Evolutionary conservation across 371 early-diverging fungal genomes (phyloP).

Genomic region (Furculomyces boomerangus): DNA sequence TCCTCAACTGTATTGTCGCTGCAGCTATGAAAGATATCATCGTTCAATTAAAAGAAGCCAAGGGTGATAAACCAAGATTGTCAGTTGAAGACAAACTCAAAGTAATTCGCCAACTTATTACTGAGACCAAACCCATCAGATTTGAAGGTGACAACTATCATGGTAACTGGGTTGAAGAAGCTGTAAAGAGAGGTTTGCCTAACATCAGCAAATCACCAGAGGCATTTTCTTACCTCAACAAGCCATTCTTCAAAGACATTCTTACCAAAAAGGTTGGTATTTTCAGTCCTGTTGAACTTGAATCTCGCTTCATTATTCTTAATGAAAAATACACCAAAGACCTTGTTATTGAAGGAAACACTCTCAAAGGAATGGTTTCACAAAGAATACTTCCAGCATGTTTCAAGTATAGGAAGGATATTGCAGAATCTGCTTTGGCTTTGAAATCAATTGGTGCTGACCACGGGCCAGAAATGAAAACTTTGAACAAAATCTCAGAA

Average conservation of each 20-base stretch:
- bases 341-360: conserved; percentile 81
- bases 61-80: conserved; percentile 55
- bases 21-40: conserved; percentile 56
- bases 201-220: conserved; percentile 76
- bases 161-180: conserved; percentile 58
- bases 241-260: conserved; percentile 50
- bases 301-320: conserved; percentile 85
- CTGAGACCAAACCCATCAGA: conserved; percentile 63
- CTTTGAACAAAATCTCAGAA: conserved; percentile 49
- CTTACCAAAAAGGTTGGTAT: conserved; percentile 56
- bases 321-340: conserved; percentile 93
- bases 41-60: conserved; percentile 46
- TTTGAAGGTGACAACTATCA: conserved; percentile 96
- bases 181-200: conserved; percentile 74
- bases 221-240: conserved; percentile 65
- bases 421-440: conserved; percentile 55
- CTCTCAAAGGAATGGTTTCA: conserved; percentile 60
- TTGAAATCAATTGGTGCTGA: conserved; percentile 40
- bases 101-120: conserved; percentile 72
- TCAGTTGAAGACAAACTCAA: conserved; percentile 71
- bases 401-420: conserved; percentile 65
- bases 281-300: conserved; percentile 69
- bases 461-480: conserved; percentile 42
- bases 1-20: conserved; percentile 86
- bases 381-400: conserved; percentile 79